phyloP scores from a whole-genome alignment of 2,329 filamentous ascomycete genomes.

The Ascochyta koolunga region DNA sequence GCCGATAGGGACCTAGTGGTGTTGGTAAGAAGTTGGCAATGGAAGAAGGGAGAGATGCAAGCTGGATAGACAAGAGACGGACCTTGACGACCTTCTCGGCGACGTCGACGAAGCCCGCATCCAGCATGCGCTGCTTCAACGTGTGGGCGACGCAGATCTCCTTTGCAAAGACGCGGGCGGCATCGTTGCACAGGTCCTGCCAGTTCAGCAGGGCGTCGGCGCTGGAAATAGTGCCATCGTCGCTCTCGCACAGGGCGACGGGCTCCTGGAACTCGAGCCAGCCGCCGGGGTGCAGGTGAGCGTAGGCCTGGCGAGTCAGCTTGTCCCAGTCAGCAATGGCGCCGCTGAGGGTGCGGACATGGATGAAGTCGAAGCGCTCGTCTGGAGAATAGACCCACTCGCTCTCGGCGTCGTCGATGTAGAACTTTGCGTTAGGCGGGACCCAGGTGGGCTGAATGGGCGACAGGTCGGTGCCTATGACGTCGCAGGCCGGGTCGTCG shows the following conservation, averaged over 20 bases:
- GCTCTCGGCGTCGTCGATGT: slow-evolving; percentile 50
- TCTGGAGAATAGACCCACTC: slow-evolving; percentile 45
- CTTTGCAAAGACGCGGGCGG: slow-evolving; percentile 34
- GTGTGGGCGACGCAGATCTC: slow-evolving; percentile 31
- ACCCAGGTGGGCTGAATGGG: slow-evolving; percentile 49
- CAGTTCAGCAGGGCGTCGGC: slow-evolving; percentile 34
- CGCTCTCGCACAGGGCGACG: slow-evolving; percentile 38
- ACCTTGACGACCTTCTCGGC: slow-evolving; percentile 45
- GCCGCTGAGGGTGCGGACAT: slow-evolving; percentile 39
- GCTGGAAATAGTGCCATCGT: slow-evolving; percentile 37
- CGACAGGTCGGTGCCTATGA: slow-evolving; percentile 46
- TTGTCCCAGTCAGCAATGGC: slow-evolving; percentile 43
- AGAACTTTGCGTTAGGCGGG: slow-evolving; percentile 50
- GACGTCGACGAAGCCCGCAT: slow-evolving; percentile 43
- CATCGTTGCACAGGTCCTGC: slow-evolving; percentile 40
- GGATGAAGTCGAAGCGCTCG: slow-evolving; percentile 47
- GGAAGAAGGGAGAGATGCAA: neutral
- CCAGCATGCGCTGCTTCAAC: slow-evolving; percentile 36
- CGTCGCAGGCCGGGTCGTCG: slow-evolving; percentile 40
- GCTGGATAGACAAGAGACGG: neutral
- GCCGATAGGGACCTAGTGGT: slow-evolving; percentile 38
- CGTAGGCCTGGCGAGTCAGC: slow-evolving; percentile 33
- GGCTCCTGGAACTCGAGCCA: slow-evolving; percentile 48
- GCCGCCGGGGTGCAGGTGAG: slow-evolving; percentile 39
- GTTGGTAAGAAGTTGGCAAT: slow-evolving; percentile 2